phyloP scores from a whole-genome alignment of 257 asterid genomes.

The Gentiana dahurica region DNA sequence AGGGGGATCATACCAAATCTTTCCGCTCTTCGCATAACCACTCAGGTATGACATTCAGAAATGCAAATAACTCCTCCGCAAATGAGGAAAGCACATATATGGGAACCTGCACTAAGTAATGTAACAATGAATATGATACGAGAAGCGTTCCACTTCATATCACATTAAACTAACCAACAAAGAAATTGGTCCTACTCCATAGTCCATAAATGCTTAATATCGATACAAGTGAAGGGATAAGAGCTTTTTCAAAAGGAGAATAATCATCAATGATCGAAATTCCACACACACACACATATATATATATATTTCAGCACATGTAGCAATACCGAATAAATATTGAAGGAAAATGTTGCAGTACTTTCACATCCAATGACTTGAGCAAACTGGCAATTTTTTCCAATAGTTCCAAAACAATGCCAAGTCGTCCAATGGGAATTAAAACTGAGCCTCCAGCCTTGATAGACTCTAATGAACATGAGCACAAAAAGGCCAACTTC shows the following conservation, averaged over 20 bases:
- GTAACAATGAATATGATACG: neutral
- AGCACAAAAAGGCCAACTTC: slow-evolving; percentile 61
- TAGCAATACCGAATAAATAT: neutral
- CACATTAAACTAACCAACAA: too few species aligned
- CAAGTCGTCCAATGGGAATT: slow-evolving; percentile 70
- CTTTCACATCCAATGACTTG: slow-evolving; percentile 53
- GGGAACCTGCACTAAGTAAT: slow-evolving; percentile 51
- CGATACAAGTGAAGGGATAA: neutral
- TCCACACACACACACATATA: too few species aligned
- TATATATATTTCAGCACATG: too few species aligned
- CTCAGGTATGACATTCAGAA: slow-evolving; percentile 72
- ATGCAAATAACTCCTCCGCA: slow-evolving; percentile 76
- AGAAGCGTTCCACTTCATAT: too few species aligned
- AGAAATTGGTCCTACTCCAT: too few species aligned
- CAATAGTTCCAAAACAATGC: slow-evolving; percentile 63
- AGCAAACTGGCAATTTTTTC: slow-evolving; percentile 47
- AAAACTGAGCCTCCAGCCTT: slow-evolving; percentile 71
- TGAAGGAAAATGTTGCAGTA: slow-evolving; percentile 8
- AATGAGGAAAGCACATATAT: slow-evolving; percentile 65
- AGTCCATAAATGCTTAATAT: neutral
- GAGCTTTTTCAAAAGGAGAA: too few species aligned
- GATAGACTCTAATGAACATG: slow-evolving; percentile 53
- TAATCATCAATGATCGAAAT: too few species aligned
- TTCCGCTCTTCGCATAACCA: slow-evolving; percentile 63
- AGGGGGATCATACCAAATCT: slow-evolving; percentile 43